These are phyloP conservation scores for Limnanthes douglasii DNA, from an alignment of 345 rosid genomes.

Conservation along the genomic window DNA sequence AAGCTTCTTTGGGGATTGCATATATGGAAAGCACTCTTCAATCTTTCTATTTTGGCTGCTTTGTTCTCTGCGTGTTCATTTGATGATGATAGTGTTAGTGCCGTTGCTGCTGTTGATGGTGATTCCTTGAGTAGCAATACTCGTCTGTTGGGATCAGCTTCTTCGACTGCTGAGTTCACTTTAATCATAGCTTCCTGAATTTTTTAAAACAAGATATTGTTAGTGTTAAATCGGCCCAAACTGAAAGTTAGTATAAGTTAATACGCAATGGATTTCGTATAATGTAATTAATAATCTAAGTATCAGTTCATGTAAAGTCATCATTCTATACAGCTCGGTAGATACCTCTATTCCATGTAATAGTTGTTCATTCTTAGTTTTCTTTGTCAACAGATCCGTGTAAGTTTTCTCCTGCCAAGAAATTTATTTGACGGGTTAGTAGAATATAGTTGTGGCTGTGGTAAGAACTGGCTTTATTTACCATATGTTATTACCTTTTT, in stretches of 20 bases:
- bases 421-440: conserved; percentile 1
- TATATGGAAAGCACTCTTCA: conserved; percentile 66
- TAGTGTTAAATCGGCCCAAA: no score
- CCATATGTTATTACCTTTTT: conserved; percentile 27
- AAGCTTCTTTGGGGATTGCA: conserved; percentile 72
- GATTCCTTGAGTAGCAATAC: conserved; percentile 11
- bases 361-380: conserved; percentile 39
- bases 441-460: not conserved
- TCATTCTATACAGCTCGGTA: no score
- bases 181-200: no score
- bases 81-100: conserved; percentile 2
- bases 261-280: no score
- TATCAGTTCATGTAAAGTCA: no score
- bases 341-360: conserved; percentile 41
- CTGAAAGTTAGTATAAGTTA: no score
- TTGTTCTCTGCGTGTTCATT: conserved; percentile 18
- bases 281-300: no score
- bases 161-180: no score
- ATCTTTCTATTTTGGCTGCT: conserved; percentile 33
- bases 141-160: conserved; percentile 15
- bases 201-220: no score
- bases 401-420: conserved; percentile 34
- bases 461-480: not conserved
- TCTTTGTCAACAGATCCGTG: conserved; percentile 36
- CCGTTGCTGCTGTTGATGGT: conserved; percentile 5